Percentiles rank a stretch among this genome's conserved stretches.
Evolutionary conservation across 2,329 filamentous ascomycete genomes (phyloP).

Genomic region (Penicillium sp.): DNA sequence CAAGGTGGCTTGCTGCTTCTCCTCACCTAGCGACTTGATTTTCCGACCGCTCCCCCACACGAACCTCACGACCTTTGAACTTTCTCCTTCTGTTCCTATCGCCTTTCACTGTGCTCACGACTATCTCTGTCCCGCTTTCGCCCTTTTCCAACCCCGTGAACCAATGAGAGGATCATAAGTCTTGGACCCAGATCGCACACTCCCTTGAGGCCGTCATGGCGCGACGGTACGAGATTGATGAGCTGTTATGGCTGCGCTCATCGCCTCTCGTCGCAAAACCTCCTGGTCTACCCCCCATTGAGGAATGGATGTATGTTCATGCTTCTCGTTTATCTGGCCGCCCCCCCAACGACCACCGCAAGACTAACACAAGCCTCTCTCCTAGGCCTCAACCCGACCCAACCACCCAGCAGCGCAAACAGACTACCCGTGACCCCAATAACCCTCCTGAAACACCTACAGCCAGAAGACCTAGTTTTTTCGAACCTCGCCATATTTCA

Average conservation of each 20-base stretch:
- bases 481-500: slow-evolving; percentile 45
- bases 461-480: slow-evolving; percentile 40
- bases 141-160: slow-evolving; percentile 9
- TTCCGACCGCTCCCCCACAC: slow-evolving; percentile 6
- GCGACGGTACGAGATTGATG: slow-evolving; percentile 70
- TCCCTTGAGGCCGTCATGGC: slow-evolving; percentile 37
- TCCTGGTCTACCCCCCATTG: slow-evolving; percentile 71
- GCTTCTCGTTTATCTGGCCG: slow-evolving; percentile 3
- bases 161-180: slow-evolving; percentile 32
- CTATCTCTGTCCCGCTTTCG: slow-evolving; percentile 1
- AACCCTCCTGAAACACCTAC: slow-evolving; percentile 34
- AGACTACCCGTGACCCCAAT: slow-evolving; percentile 35
- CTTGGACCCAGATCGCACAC: slow-evolving; percentile 24
- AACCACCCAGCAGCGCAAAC: slow-evolving; percentile 41
- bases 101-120: background rate
- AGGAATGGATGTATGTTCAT: slow-evolving; percentile 84
- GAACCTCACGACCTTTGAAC: background rate
- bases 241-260: slow-evolving; percentile 70
- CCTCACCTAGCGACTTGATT: slow-evolving; percentile 17
- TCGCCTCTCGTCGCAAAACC: slow-evolving; percentile 85
- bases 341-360: slow-evolving; percentile 8
- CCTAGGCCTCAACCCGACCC: slow-evolving; percentile 44
- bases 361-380: slow-evolving; percentile 23
- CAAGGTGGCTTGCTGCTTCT: slow-evolving; percentile 27
- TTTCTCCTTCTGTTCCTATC: background rate